Conservation (phyloP, 2,329 filamentous ascomycete genomes). For the Scortechinia acanthostroma region DNA sequence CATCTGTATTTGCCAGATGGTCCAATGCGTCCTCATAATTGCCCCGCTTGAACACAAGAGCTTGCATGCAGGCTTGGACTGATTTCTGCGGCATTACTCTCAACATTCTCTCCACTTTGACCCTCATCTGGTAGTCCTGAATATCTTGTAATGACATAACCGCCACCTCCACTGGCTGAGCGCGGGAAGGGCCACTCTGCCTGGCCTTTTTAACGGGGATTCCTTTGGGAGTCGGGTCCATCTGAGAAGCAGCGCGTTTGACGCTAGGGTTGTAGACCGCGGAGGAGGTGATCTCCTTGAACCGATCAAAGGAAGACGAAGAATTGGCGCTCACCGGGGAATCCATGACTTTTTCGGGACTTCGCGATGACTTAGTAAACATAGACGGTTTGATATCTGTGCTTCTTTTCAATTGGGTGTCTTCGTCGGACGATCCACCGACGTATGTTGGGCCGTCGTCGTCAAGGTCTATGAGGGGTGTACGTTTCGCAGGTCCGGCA, state of each 20-base stretch:
- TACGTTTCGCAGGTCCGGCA: not conserved
- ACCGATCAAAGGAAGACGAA: not conserved
- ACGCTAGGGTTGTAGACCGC: not conserved
- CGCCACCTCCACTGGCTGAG: conserved; percentile 30
- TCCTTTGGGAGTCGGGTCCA: not conserved
- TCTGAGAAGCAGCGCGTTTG: not conserved
- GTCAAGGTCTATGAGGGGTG: not conserved
- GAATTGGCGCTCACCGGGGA: not conserved
- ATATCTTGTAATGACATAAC: conserved; percentile 20
- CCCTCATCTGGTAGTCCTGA: conserved; percentile 32
- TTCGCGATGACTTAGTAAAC: not conserved
- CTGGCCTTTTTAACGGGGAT: not conserved
- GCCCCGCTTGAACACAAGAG: conserved; percentile 35
- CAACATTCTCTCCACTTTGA: conserved; percentile 40
- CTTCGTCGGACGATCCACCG: not conserved
- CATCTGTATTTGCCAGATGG: conserved; percentile 32
- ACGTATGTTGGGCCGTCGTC: not conserved
- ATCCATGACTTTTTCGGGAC: not conserved
- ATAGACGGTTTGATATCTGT: not conserved
- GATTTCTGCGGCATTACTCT: conserved; percentile 33
- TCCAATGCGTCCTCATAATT: conserved; percentile 43
- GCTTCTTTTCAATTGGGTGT: not conserved
- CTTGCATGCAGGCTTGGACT: conserved; percentile 34
- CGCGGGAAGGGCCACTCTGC: conserved; percentile 12
- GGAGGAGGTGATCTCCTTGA: not conserved